A percentile compares a stretch with the other conserved stretches of the same genome.
Conservation (phyloP, 148 eudicot genomes). For the Rhododendron williamsianum region DNA sequence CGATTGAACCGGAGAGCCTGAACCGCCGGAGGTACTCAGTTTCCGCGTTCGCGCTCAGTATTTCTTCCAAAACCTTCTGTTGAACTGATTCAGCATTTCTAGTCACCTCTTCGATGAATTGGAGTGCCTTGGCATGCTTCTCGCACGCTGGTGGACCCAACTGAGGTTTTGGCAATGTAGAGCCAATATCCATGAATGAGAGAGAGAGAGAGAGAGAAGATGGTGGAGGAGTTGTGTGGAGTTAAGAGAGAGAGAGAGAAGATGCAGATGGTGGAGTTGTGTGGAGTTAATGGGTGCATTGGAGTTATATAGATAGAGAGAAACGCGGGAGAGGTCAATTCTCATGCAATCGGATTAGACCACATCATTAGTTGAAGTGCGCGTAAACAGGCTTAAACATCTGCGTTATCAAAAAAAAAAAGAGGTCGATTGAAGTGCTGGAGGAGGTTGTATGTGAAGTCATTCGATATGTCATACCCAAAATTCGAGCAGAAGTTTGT, state of each 20-base stretch:
- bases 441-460: no score
- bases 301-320: no score
- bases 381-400: no score
- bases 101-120: slow-evolving; percentile 20
- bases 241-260: neutral
- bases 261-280: neutral
- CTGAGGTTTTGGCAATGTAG: neutral
- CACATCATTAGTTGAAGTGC: no score
- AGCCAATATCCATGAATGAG: neutral
- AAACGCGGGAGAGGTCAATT: no score
- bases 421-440: no score
- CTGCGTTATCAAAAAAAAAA: no score
- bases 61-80: slow-evolving; percentile 17
- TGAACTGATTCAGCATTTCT: slow-evolving; percentile 13
- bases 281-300: no score
- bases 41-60: slow-evolving; percentile 10
- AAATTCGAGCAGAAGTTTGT: no score
- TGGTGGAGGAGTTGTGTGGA: neutral
- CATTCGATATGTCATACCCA: no score
- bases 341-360: no score
- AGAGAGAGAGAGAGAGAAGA: neutral
- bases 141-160: neutral
- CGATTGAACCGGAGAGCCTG: slow-evolving; percentile 2
- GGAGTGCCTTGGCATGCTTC: slow-evolving; percentile 13
- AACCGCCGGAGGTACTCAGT: slow-evolving; percentile 19